A percentile compares a stretch with the other conserved stretches of the same genome.
Evolutionary conservation across 2,329 filamentous ascomycete species (phyloP).

Genomic region (Alternaria panax): DNA sequence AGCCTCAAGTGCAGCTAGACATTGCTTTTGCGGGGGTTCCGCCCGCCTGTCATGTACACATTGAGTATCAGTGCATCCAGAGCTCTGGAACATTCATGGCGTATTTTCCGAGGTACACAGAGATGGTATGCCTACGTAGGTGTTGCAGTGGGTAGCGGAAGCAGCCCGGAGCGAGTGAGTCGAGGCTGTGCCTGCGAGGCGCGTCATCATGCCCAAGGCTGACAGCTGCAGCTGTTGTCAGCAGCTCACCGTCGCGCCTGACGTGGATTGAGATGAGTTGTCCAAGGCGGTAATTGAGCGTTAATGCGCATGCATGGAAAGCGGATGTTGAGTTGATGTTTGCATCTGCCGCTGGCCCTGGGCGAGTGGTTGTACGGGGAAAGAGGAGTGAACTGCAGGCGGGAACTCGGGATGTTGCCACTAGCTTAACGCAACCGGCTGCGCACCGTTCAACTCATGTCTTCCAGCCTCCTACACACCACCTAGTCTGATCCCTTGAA

Average conservation of each 20-base stretch:
- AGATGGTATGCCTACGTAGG: background rate
- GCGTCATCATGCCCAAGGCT: background rate
- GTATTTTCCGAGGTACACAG: background rate
- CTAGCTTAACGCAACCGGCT: background rate
- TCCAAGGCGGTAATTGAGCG: constrained; percentile 1
- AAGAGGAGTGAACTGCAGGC: constrained; percentile 1
- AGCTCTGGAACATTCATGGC: background rate
- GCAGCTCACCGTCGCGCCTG: background rate
- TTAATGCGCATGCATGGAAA: background rate
- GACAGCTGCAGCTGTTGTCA: background rate
- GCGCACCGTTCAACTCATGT: background rate
- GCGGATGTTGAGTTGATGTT: background rate
- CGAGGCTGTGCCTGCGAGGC: background rate
- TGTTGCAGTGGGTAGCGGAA: background rate
- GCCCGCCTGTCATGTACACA: background rate
- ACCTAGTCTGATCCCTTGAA: background rate
- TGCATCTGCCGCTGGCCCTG: constrained; percentile 3
- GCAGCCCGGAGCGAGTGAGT: background rate
- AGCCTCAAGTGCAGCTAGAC: constrained; percentile 3
- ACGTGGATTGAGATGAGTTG: background rate
- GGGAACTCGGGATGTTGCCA: constrained; percentile 1
- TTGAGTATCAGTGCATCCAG: background rate
- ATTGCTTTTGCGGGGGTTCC: constrained; percentile 5
- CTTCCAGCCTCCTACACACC: background rate
- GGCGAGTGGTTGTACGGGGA: constrained; percentile 1